These are phyloP conservation scores for Dendrothele bispora DNA, from an alignment of 768 basidiomycete genomes.

Conservation along the genomic window DNA sequence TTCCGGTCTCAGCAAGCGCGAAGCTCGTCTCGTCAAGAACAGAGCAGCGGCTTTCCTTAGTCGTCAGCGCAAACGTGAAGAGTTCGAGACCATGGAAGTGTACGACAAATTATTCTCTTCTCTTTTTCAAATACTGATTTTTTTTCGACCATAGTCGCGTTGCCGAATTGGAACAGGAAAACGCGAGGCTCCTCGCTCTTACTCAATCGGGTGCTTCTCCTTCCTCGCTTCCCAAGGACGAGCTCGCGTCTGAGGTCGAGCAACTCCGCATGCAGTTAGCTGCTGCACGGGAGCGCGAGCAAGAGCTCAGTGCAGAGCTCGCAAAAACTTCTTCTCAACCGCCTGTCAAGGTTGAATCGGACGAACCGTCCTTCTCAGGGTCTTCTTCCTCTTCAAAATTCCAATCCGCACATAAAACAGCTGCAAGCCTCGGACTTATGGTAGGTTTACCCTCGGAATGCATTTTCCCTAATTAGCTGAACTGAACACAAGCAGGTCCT, in stretches of 20 bases:
- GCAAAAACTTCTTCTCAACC: conserved; percentile 35
- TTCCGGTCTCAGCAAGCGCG: conserved; percentile 83
- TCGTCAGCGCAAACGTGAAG: conserved; percentile 88
- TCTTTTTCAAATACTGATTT: conserved; percentile 13
- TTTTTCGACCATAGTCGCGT: conserved; percentile 59
- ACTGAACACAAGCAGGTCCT: conserved; percentile 55
- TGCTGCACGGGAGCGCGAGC: conserved; percentile 66
- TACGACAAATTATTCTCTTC: conserved; percentile 42
- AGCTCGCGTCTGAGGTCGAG: conserved; percentile 61
- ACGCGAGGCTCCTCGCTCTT: conserved; percentile 65
- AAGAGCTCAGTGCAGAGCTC: conserved; percentile 62
- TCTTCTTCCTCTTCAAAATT: conserved; percentile 40
- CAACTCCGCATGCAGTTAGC: conserved; percentile 64
- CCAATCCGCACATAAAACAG: conserved; percentile 54
- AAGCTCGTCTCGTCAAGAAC: conserved; percentile 90
- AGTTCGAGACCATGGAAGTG: conserved; percentile 91
- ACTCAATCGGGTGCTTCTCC: conserved; percentile 43
- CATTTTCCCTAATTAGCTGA: conserved; percentile 3
- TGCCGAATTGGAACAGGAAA: conserved; percentile 82
- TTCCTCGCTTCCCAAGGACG: conserved; percentile 28
- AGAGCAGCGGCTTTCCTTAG: conserved; percentile 90
- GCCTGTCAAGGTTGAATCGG: conserved; percentile 58
- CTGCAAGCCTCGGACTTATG: conserved; percentile 71
- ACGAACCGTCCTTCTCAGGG: conserved; percentile 50
- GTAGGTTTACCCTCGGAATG: conserved; percentile 37